These are phyloP conservation scores for Trichophaea hybrida DNA, from an alignment of 2,329 filamentous ascomycete genomes.

Conservation along the genomic window DNA sequence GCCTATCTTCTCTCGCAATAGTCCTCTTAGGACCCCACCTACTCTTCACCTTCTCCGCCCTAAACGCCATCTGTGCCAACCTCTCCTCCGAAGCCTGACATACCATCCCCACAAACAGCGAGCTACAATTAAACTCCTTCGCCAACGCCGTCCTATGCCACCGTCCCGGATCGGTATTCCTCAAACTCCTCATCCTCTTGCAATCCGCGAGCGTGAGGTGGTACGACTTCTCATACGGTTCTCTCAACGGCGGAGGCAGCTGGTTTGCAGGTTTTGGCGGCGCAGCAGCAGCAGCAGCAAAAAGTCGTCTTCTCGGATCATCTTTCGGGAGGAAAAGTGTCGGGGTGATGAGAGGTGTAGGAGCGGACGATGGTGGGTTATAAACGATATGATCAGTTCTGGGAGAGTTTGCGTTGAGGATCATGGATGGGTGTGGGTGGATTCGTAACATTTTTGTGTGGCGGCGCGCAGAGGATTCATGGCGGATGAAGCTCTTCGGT, in stretches of 20 bases:
- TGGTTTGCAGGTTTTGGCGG: constrained; percentile 20
- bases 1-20: constrained; percentile 46
- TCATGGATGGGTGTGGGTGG: constrained; percentile 40
- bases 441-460: constrained; percentile 39
- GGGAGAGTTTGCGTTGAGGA: constrained; percentile 9
- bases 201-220: constrained; percentile 44
- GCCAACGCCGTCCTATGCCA: constrained; percentile 48
- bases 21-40: constrained; percentile 47
- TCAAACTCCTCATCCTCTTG: constrained; percentile 43
- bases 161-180: constrained; percentile 40
- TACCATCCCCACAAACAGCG: constrained; percentile 48
- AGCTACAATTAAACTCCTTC: constrained; percentile 47
- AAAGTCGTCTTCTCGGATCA: constrained; percentile 37
- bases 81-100: constrained; percentile 40
- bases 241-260: constrained; percentile 39
- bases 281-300: not conserved
- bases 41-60: constrained; percentile 41
- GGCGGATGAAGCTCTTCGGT: constrained; percentile 26
- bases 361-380: constrained; percentile 51
- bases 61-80: constrained; percentile 35
- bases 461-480: constrained; percentile 39
- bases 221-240: constrained; percentile 44
- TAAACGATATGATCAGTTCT: constrained; percentile 40
- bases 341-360: constrained; percentile 50
- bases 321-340: constrained; percentile 47